A percentile compares a stretch with the other conserved stretches of the same genome.
Conservation (phyloP, 1,284 basidiomycete species). For the Irpex sp. region DNA sequence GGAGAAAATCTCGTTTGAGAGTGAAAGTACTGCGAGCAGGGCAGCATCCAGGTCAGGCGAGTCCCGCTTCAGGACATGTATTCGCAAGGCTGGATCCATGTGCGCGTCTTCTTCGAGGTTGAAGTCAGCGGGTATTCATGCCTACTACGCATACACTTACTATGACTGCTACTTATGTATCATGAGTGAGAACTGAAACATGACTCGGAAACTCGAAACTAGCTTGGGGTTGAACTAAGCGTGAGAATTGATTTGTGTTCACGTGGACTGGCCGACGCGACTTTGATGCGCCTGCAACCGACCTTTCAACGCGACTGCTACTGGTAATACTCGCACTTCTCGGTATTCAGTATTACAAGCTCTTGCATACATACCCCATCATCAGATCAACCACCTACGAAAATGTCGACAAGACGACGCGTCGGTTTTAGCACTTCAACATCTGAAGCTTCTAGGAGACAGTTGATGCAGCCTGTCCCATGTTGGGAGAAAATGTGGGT, state of each 20-base stretch:
- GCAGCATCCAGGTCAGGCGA: conserved; percentile 4
- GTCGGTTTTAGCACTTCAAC: conserved; percentile 72
- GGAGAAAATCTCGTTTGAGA: conserved; percentile 23
- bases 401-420: conserved; percentile 67
- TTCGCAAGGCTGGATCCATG: background rate
- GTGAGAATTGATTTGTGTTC: background rate
- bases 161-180: background rate
- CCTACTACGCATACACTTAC: background rate
- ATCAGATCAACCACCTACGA: background rate
- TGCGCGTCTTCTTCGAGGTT: background rate
- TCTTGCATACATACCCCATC: background rate
- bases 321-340: too few species aligned
- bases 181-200: background rate
- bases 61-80: conserved; percentile 3
- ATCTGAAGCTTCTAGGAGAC: conserved; percentile 72
- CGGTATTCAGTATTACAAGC: too few species aligned
- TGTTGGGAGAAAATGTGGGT: conserved; percentile 76
- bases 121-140: background rate
- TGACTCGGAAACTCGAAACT: background rate
- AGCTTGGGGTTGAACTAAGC: background rate
- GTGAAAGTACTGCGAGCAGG: conserved; percentile 13
- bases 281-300: background rate
- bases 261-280: conserved; percentile 1
- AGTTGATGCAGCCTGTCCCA: conserved; percentile 76
- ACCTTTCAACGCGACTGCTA: background rate